These are phyloP conservation scores for Nitzschia sp. DNA, from an alignment of 108 stramenopile species.

Conservation along the genomic window DNA sequence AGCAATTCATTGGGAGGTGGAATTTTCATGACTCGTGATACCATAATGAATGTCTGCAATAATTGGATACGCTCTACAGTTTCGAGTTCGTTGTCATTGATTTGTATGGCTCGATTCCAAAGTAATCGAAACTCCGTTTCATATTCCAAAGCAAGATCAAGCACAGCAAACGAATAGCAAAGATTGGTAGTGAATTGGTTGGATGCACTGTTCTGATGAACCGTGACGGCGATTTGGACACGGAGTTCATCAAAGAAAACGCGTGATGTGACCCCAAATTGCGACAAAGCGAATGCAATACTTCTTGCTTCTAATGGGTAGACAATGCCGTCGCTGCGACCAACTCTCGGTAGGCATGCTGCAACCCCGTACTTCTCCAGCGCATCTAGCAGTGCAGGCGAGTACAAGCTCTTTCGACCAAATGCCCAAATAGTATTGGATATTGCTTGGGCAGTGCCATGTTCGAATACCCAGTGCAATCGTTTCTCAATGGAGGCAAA, in stretches of 20 bases:
- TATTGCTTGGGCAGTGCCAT: slow-evolving; percentile 15
- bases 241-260: slow-evolving; percentile 2
- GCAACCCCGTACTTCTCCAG: too few relatives aligned
- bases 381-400: too few relatives aligned
- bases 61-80: neutral
- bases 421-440: slow-evolving; percentile 31
- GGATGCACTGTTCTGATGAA: neutral
- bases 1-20: neutral
- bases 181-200: slow-evolving; percentile 12
- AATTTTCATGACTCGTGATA: neutral
- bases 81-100: neutral
- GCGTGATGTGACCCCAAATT: neutral
- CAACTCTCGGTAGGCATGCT: slow-evolving; percentile 5
- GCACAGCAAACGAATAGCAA: slow-evolving; percentile 5
- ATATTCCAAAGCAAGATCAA: neutral
- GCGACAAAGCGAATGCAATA: slow-evolving; percentile 16
- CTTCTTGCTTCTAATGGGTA: slow-evolving; percentile 2
- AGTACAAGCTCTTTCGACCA: neutral
- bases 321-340: slow-evolving; percentile 2
- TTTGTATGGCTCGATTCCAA: neutral
- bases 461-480: neutral
- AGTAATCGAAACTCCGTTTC: neutral
- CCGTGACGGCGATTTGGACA: neutral
- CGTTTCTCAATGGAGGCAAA: neutral
- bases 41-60: neutral